phyloP scores from a whole-genome alignment of 2,329 filamentous ascomycete genomes.

The Fusarium sublunatum region DNA sequence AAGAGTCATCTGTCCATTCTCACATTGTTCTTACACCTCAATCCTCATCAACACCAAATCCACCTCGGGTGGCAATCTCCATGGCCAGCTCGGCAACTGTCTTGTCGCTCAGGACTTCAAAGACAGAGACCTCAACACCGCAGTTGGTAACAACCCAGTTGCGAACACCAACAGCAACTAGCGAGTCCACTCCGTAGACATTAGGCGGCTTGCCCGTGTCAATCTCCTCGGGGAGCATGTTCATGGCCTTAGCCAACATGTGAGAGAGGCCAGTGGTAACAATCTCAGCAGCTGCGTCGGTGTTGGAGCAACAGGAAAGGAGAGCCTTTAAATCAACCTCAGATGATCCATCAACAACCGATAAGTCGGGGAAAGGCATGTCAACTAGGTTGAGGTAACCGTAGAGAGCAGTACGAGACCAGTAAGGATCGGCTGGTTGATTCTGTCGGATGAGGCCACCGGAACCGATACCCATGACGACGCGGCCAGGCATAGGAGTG shows the following conservation, averaged over 20 bases:
- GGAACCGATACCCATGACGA: conserved; percentile 65
- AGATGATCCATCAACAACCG: conserved; percentile 25
- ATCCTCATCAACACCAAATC: conserved; percentile 39
- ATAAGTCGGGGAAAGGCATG: conserved; percentile 50
- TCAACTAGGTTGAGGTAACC: conserved; percentile 62
- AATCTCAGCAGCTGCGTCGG: conserved; percentile 49
- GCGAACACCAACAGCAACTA: conserved; percentile 64
- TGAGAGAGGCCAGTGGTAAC: conserved; percentile 52
- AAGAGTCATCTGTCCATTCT: not conserved
- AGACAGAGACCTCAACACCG: conserved; percentile 58
- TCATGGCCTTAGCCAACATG: conserved; percentile 60
- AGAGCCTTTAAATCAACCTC: conserved; percentile 48
- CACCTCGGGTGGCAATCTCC: conserved; percentile 51
- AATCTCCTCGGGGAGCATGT: conserved; percentile 58
- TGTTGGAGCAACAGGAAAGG: conserved; percentile 48
- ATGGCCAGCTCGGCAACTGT: conserved; percentile 54
- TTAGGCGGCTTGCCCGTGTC: conserved; percentile 55
- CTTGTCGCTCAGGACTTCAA: conserved; percentile 59
- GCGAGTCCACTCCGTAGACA: conserved; percentile 64
- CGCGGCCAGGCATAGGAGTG: conserved; percentile 56
- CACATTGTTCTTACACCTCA: not conserved
- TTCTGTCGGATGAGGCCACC: conserved; percentile 66
- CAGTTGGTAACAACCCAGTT: conserved; percentile 62
- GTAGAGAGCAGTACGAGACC: conserved; percentile 63
- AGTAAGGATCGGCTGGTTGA: conserved; percentile 64